Percentiles rank a stretch among this genome's conserved stretches.
Conservation (phyloP, 2,329 filamentous ascomycete species). For the Diaporthe sp. region DNA sequence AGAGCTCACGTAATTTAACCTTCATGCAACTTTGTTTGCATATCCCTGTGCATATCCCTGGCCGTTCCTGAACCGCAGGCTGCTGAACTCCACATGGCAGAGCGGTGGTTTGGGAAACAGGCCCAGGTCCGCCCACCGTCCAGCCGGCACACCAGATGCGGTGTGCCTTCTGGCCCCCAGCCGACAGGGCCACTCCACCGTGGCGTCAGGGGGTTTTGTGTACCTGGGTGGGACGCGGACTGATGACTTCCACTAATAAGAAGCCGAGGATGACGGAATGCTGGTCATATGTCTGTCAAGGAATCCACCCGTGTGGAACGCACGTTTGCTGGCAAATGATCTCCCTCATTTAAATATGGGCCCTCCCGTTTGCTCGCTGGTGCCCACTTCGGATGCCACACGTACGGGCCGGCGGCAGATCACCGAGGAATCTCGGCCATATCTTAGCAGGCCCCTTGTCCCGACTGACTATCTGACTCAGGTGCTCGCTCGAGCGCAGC, state of each 20-base stretch:
- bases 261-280: constrained; percentile 19
- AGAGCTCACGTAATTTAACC: constrained; percentile 16
- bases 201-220: constrained; percentile 27
- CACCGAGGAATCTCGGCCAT: constrained; percentile 2
- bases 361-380: neutral
- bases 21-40: neutral
- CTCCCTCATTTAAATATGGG: neutral
- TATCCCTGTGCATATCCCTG: neutral
- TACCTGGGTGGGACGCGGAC: neutral
- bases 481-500: neutral
- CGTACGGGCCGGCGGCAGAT: constrained; percentile 13
- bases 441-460: neutral
- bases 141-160: neutral
- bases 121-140: neutral
- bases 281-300: neutral
- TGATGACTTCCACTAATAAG: constrained; percentile 23
- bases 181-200: neutral
- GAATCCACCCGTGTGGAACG: neutral
- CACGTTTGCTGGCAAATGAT: neutral
- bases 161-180: neutral
- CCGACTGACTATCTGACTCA: constrained; percentile 11
- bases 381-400: neutral
- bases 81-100: neutral
- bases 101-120: neutral
- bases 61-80: neutral